A percentile compares a stretch with the other conserved stretches of the same genome.
Evolutionary conservation across 441 rosid species (phyloP).

Genomic region (Capsella rubella): DNA sequence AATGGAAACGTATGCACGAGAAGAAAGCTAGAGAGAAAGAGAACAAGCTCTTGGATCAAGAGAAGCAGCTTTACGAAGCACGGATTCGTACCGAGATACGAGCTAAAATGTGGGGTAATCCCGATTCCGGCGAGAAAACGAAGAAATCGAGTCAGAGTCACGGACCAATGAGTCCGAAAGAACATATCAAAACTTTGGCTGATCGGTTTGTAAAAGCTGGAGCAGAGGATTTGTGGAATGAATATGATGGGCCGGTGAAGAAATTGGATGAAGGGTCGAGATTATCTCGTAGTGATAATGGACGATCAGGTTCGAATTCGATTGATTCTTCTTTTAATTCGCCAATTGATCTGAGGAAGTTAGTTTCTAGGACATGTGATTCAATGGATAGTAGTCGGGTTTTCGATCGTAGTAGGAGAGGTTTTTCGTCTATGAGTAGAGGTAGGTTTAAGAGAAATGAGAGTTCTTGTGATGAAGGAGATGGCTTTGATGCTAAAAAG

Average conservation of each 20-base stretch:
- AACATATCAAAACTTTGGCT: constrained; percentile 78
- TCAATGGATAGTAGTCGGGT: constrained; percentile 23
- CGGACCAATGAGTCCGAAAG: constrained; percentile 65
- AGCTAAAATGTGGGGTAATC: constrained; percentile 50
- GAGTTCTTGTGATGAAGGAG: constrained; percentile 62
- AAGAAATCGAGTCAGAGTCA: constrained; percentile 38
- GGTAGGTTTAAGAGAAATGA: constrained; percentile 56
- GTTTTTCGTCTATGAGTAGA: constrained; percentile 56
- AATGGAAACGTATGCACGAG: constrained; percentile 98
- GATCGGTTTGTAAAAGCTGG: constrained; percentile 91
- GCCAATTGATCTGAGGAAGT: constrained; percentile 59
- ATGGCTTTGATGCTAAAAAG: constrained; percentile 48
- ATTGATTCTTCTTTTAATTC: constrained; percentile 36
- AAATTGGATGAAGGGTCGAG: constrained; percentile 44
- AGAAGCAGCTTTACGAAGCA: constrained; percentile 88
- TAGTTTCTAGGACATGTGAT: constrained; percentile 43
- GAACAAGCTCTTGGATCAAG: constrained; percentile 82
- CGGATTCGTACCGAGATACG: constrained; percentile 79
- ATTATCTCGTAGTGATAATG: constrained; percentile 25
- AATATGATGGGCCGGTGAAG: constrained; percentile 73
- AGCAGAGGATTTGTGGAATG: constrained; percentile 94
- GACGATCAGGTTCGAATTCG: constrained; percentile 38
- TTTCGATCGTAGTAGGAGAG: constrained; percentile 38
- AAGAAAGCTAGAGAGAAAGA: constrained; percentile 91
- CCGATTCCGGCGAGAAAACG: constrained; percentile 34